Percentiles rank a stretch among this genome's conserved stretches.
Conservation (phyloP, 192 early-diverging fungal species). For the Coemansia umbellata region DNA sequence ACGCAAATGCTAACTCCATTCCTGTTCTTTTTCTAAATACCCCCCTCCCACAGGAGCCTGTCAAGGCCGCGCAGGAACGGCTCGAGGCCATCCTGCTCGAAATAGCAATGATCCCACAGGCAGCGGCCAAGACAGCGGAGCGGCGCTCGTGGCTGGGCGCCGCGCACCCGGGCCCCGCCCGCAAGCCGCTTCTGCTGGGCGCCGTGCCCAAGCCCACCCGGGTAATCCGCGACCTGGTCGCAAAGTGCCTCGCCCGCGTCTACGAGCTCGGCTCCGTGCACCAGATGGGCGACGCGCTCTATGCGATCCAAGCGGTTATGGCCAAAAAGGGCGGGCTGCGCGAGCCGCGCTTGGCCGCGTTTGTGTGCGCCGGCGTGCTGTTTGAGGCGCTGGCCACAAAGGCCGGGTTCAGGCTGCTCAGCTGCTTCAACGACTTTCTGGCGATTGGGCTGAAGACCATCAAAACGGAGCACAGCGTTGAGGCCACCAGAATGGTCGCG, state of each 20-base stretch:
- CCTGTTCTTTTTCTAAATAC: not conserved
- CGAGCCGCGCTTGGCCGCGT: constrained; percentile 49
- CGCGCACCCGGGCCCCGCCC: constrained; percentile 60
- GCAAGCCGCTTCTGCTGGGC: constrained; percentile 24
- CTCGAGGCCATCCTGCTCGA: constrained; percentile 68
- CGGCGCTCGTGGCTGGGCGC: constrained; percentile 66
- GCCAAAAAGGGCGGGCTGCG: not conserved
- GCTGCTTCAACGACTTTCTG: constrained; percentile 48
- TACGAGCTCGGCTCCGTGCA: constrained; percentile 40
- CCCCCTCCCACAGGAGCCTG: constrained; percentile 40
- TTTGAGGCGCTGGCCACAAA: constrained; percentile 61
- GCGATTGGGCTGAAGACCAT: constrained; percentile 19
- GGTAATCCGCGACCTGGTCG: constrained; percentile 28
- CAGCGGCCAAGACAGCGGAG: constrained; percentile 56
- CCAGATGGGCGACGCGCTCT: constrained; percentile 27
- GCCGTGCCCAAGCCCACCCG: constrained; percentile 28
- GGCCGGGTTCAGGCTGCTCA: constrained; percentile 48
- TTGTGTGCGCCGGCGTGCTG: constrained; percentile 71
- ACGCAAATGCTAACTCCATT: no score
- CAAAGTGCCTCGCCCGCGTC: constrained; percentile 20
- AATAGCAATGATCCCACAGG: constrained; percentile 62
- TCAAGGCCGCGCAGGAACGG: constrained; percentile 62
- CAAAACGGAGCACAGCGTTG: constrained; percentile 41
- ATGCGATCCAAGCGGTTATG: constrained; percentile 28
- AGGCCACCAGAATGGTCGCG: constrained; percentile 62